Evolutionary conservation across 1,284 basidiomycete genomes (phyloP).

Genomic region (Chondrostereum purpureum): DNA sequence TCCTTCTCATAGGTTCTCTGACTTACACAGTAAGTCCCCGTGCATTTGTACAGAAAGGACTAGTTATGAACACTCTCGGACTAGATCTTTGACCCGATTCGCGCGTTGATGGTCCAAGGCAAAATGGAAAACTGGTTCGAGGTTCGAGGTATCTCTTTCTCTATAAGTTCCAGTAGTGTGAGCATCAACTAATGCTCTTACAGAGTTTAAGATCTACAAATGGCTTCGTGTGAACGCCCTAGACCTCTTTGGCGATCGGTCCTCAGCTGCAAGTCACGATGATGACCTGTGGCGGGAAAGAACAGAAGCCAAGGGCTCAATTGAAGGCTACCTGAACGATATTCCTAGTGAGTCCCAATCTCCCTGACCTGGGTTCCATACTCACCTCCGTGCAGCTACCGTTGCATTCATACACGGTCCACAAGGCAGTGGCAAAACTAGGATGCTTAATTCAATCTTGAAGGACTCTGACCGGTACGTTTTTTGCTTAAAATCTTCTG

Average conservation of each 20-base stretch:
- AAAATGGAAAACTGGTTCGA: slow-evolving; percentile 85
- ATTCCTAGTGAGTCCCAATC: slow-evolving; percentile 44
- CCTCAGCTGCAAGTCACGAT: slow-evolving; percentile 13
- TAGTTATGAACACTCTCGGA: neutral
- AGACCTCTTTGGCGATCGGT: slow-evolving; percentile 32
- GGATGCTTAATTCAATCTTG: slow-evolving; percentile 61
- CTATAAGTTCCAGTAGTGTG: too few species aligned
- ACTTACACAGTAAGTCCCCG: slow-evolving; percentile 71
- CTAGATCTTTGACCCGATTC: slow-evolving; percentile 88
- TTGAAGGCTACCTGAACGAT: slow-evolving; percentile 71
- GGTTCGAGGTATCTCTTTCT: slow-evolving; percentile 42
- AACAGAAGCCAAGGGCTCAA: slow-evolving; percentile 62
- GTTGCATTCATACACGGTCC: slow-evolving; percentile 87
- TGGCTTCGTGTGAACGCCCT: slow-evolving; percentile 61
- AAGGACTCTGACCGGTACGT: slow-evolving; percentile 53
- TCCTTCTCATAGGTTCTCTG: slow-evolving; percentile 84
- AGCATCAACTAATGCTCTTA: too few species aligned
- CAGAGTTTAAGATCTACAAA: slow-evolving; percentile 59
- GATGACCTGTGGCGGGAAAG: slow-evolving; percentile 76
- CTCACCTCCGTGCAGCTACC: slow-evolving; percentile 46
- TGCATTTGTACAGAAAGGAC: neutral
- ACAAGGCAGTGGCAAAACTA: slow-evolving; percentile 84
- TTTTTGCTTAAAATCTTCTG: too few species aligned
- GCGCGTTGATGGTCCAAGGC: slow-evolving; percentile 77
- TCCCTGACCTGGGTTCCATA: too few species aligned